Evolutionary conservation across 2,329 filamentous ascomycete genomes (phyloP).

Genomic region (Cordyceps sp.): DNA sequence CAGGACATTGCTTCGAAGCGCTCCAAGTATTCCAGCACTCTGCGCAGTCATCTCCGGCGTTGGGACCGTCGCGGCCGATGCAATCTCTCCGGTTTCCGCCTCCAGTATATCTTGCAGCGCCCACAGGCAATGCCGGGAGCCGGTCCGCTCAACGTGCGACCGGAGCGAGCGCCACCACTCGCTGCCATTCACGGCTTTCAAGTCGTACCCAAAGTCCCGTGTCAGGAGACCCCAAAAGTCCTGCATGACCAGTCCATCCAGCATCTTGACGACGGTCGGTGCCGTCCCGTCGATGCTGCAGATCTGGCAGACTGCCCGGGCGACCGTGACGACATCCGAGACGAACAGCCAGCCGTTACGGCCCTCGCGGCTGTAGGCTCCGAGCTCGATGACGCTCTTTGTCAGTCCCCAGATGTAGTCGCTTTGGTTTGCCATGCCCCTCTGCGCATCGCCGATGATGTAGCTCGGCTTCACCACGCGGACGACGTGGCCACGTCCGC

Average conservation of each 20-base stretch:
- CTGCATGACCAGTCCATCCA: not conserved
- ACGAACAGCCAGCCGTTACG: slow-evolving; percentile 1
- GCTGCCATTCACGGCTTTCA: not conserved
- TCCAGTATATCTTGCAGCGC: not conserved
- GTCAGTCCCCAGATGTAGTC: slow-evolving; percentile 1
- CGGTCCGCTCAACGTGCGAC: not conserved
- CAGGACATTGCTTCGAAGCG: not conserved
- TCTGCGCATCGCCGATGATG: slow-evolving; percentile 2
- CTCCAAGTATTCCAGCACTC: not conserved
- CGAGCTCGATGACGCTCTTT: not conserved
- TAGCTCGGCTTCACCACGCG: slow-evolving; percentile 1
- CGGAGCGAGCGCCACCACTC: not conserved
- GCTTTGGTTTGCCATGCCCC: slow-evolving; percentile 1
- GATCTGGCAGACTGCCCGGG: not conserved
- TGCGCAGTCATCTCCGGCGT: not conserved
- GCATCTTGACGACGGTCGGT: not conserved
- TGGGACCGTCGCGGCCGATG: not conserved
- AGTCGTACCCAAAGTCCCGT: not conserved
- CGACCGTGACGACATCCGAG: not conserved
- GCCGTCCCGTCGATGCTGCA: not conserved
- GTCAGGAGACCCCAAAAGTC: slow-evolving; percentile 1
- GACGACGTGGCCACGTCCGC: not conserved
- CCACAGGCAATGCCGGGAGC: not conserved
- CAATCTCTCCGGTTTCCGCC: not conserved
- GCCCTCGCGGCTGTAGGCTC: not conserved